Percentiles rank a stretch among this genome's conserved stretches.
These are phyloP conservation scores for Apiospora saccharicola DNA, from an alignment of 2,329 filamentous ascomycete genomes.

Conservation along the genomic window DNA sequence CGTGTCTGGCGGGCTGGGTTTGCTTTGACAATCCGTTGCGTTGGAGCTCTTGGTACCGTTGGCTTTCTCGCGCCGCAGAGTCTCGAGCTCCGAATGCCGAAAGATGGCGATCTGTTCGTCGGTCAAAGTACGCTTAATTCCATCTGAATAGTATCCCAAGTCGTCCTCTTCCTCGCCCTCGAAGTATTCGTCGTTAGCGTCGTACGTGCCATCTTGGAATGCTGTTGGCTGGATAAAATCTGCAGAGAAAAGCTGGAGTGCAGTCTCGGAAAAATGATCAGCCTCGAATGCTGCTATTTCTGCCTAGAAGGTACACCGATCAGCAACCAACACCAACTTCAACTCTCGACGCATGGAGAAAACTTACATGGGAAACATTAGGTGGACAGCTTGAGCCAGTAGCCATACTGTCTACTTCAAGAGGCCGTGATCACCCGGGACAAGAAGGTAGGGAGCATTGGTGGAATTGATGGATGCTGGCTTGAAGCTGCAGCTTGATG, in stretches of 20 bases:
- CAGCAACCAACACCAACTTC: background rate
- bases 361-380: slow-evolving; percentile 1
- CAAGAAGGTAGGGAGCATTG: background rate
- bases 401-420: background rate
- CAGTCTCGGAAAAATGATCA: slow-evolving; percentile 18
- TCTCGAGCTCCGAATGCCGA: slow-evolving; percentile 84
- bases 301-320: background rate
- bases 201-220: slow-evolving; percentile 38
- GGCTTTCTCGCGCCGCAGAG: slow-evolving; percentile 64
- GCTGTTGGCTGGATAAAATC: slow-evolving; percentile 50
- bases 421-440: background rate
- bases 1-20: slow-evolving; percentile 26
- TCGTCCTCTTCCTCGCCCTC: slow-evolving; percentile 67
- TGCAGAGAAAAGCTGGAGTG: slow-evolving; percentile 46
- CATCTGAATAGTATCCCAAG: slow-evolving; percentile 86
- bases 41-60: slow-evolving; percentile 35
- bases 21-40: slow-evolving; percentile 29
- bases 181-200: slow-evolving; percentile 45
- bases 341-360: background rate
- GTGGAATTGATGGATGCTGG: slow-evolving; percentile 1
- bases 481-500: background rate
- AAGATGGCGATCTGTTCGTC: slow-evolving; percentile 93
- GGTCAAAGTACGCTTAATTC: slow-evolving; percentile 86
- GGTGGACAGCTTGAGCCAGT: background rate
- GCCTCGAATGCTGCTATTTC: slow-evolving; percentile 21